Conservation (phyloP, 306 rosid species). For the Coriaria nepalensis region DNA sequence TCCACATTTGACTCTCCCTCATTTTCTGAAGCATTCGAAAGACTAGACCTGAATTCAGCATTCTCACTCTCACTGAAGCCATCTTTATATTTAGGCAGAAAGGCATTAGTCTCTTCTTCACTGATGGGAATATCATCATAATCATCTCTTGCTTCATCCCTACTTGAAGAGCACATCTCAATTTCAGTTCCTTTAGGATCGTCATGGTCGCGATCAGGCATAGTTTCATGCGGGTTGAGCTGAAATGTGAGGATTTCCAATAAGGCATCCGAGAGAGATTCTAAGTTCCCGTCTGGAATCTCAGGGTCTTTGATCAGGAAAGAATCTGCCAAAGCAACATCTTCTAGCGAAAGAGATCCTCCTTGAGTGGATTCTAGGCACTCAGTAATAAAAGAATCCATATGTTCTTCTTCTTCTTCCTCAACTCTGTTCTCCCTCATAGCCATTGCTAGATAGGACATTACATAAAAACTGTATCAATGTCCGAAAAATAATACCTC, state of each 20-base stretch:
- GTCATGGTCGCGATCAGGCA: slow-evolving; percentile 1
- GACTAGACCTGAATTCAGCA: slow-evolving; percentile 9
- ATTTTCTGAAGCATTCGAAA: slow-evolving; percentile 8
- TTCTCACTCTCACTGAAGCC: slow-evolving; percentile 14
- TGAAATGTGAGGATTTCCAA: slow-evolving; percentile 40
- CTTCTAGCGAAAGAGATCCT: slow-evolving; percentile 39
- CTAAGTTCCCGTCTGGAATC: slow-evolving; percentile 27
- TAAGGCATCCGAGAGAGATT: slow-evolving; percentile 39
- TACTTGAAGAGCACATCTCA: slow-evolving; percentile 16
- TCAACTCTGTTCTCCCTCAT: no score
- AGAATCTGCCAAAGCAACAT: slow-evolving; percentile 65
- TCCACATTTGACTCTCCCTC: slow-evolving; percentile 26
- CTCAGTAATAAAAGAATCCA: no score
- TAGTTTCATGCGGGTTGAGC: slow-evolving; percentile 15
- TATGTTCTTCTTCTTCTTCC: no score
- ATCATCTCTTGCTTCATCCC: slow-evolving; percentile 5
- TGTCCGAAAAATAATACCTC: no score
- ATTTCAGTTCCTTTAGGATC: slow-evolving; percentile 12
- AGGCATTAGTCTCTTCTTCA: slow-evolving; percentile 34
- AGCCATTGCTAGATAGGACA: no score
- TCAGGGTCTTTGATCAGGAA: slow-evolving; percentile 31
- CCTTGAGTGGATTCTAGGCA: neutral
- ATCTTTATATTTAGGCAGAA: slow-evolving; percentile 56
- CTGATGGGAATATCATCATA: slow-evolving; percentile 6
- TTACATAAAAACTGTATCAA: no score